Base-by-base conservation (phyloP, 148 eudicot genomes). In the Rhododendron kiyosumense region DNA sequence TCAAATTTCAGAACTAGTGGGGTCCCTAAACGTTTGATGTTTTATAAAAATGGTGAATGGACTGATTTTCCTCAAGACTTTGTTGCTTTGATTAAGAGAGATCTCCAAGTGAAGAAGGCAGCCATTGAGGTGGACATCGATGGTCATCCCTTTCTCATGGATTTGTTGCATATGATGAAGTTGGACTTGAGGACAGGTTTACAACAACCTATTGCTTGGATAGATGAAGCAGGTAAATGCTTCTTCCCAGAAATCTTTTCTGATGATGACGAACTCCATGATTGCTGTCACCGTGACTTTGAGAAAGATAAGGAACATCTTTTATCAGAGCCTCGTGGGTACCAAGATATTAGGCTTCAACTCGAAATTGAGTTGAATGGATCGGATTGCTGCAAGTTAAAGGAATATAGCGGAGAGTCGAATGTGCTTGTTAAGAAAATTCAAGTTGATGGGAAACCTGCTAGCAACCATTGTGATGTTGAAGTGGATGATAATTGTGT, bases 121-220 rank as follows among this genome's bases (percentile, higher is more conserved):
- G 89, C 90, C 28, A 89, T 86, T 67, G 98, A 95, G 87, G 93
- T 97, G 86, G 88, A 93, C 82, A 46, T 93, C 34, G 77, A 88
- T 73, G 91, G 91, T 57, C 82, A 78, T 73, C 88, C 83, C 81
- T 86, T 92, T 83, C 18, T 95, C 30, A 75, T 97, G 63, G 98
- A 97, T 85, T 93, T 97, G 87, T 88, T 94, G 81, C 95, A 88
- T 86, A 97, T 95, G 99, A 90, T 89, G 79, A 91, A 89, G 84
- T 49, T 97, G 79, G 93, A 97, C 90, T 69, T 94, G 86, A 87
- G 87, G 78, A 90, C 93, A 52, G 95, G 94, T 59, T 48, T 81
- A 74, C 91, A 90, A 86, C 90, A 89, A 84, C 92, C 98, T 77
- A 89, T 97, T 84, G 98, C 98, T 6, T 97, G 99, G 99, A 95